Conservation (phyloP, 2,329 filamentous ascomycete genomes). For the Fusarium sulawesiense region DNA sequence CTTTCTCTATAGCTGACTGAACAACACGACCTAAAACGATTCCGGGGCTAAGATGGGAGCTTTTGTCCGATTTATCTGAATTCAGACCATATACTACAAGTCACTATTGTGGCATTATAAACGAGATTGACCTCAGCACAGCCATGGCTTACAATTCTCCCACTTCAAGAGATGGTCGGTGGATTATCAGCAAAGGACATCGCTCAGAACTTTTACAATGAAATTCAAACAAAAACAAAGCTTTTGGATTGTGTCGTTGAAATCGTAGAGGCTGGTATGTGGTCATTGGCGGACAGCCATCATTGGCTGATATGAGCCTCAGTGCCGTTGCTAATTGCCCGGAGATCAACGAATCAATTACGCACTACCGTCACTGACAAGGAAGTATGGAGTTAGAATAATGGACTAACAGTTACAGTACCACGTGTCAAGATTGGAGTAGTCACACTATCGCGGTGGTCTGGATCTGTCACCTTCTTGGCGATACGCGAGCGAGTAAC, state of each 20-base stretch:
- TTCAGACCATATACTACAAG: too few species aligned
- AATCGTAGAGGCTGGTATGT: background rate
- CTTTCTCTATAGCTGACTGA: background rate
- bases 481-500: background rate
- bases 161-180: background rate
- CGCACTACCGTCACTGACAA: background rate
- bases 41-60: background rate
- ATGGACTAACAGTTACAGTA: background rate
- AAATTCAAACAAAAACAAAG: conserved; percentile 21
- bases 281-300: background rate
- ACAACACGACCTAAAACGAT: background rate
- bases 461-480: conserved; percentile 1
- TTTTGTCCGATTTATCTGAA: background rate
- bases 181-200: background rate
- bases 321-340: background rate
- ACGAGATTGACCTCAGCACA: background rate
- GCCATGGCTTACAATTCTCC: background rate
- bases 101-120: background rate
- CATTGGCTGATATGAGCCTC: conserved; percentile 21
- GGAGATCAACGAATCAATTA: background rate
- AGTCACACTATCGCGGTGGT: background rate
- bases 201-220: background rate
- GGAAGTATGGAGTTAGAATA: background rate
- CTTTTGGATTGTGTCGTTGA: background rate
- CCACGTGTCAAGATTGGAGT: conserved; percentile 10